phyloP scores from a whole-genome alignment of 148 eudicot genomes.

The Dysphania ambrosioides region DNA sequence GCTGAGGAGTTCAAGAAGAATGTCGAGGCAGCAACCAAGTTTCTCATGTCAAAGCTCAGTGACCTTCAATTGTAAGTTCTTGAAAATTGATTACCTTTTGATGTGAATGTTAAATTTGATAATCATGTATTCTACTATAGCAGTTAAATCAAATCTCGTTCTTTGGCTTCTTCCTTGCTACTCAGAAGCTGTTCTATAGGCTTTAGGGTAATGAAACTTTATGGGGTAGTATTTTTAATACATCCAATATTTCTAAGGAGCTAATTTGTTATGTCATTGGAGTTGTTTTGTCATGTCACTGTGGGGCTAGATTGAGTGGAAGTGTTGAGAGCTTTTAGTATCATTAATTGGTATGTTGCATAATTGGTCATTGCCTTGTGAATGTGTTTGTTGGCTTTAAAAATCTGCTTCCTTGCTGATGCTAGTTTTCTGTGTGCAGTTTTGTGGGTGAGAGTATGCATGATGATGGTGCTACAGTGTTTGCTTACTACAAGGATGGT shows the following conservation, averaged over 20 bases:
- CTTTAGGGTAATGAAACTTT: not conserved
- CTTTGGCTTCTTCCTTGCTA: not conserved
- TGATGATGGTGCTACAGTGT: constrained; percentile 35
- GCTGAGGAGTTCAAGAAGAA: constrained; percentile 39
- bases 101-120: no score
- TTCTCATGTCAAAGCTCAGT: constrained; percentile 41
- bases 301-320: no score
- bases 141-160: not conserved
- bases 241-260: not conserved
- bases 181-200: not conserved
- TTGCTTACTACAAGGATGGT: constrained; percentile 54
- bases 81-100: not conserved
- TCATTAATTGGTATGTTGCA: not conserved
- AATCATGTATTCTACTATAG: not conserved
- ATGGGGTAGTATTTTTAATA: not conserved
- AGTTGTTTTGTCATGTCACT: not conserved
- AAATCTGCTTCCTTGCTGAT: no score
- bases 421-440: constrained; percentile 17
- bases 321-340: not conserved
- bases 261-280: not conserved
- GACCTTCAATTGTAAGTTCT: constrained; percentile 52
- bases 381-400: no score
- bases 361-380: not conserved
- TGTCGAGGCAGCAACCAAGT: constrained; percentile 42
- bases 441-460: constrained; percentile 58